Evolutionary conservation across 352 stramenopile species (phyloP), one percentile per base, ranked within the genome.

Genomic region (Globisporangium rhizosaccharum): DNA sequence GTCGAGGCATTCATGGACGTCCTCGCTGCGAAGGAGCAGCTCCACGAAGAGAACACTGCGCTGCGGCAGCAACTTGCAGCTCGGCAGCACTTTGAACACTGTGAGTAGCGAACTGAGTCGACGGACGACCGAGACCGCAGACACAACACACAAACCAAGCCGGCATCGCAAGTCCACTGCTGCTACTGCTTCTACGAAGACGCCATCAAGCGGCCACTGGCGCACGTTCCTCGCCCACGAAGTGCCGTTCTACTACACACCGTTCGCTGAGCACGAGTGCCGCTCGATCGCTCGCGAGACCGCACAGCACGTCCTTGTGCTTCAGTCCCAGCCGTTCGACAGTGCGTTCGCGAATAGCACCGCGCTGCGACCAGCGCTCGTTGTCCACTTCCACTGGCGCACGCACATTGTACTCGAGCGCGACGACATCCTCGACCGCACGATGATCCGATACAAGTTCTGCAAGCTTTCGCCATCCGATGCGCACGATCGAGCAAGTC

Each of bases 371-470:
- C 25, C 30, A 18, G 28, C 12, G n/a, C 28, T 51, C n/a, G 12
- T 49, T 5, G 46, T 61, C n/a, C 55, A 46, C 30, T 61, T 61
- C 36, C 46, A 54, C 30, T 55, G 55, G 45, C 17, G 33, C 44
- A 12, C 33, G 15, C n/a, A 46, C 15, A 14, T 60, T 15, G 30
- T n/a, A 6, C 41, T 57, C 20, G 57, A 57, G 23, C 56, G 41
- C 18, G 39, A 57, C 30, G 18, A 51, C 1, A 15, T 17, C 18
- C n/a, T 47, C 17, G 37, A 45, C 12, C 26, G 26, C 18, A 17
- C 11, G 39, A 51, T 62, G 49, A 28, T 52, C 15, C 57, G 49
- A 9, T 63, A 52, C 30, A 37, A 63, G 30, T 63, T 63, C 28
- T 28, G 14, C 28, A 62, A 62, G 50, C 14, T 62, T 62, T 30